Base-by-base conservation (phyloP, 1,284 basidiomycete genomes). In the Boletus smithii region DNA sequence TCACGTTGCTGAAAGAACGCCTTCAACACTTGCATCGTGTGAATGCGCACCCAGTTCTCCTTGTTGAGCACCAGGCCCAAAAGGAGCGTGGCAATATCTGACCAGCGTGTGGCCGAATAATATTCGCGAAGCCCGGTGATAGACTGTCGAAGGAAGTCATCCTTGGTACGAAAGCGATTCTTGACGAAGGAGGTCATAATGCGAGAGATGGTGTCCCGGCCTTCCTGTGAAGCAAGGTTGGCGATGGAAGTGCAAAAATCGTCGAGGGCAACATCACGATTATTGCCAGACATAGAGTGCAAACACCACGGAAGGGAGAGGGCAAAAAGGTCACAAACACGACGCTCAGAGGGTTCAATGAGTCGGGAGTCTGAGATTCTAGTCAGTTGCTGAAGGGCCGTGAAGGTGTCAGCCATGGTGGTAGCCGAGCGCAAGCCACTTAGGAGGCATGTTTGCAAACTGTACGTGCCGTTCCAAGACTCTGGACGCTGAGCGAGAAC, bases 141-240 rank as follows among this genome's bases (percentile, higher is more conserved):
- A 0, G 92, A 93, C 63, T 97, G 93, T 3, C 92, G 83, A 49
- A 95, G 78, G 67, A 97, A 93, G 66, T 97, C 94, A 48, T 97
- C 95, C 63, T 88, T 88, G 2, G 92, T 92, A 35, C 94, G 78
- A 75, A 97, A 97, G 36, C 91, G 87, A 18, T 77, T 75, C 66
- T 90, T 91, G 33, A 90, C 83, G 55, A 95, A 94, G 7, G 91
- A 95, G 2, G 78, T 86, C 79, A 95, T 88, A 57, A 97, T 87
- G 27, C 91, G 85, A 49, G 81, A 75, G 54, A 97, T 86, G 57
- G 87, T 89, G 10, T 81, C 76, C 42, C 83, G 79, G 33, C 83
- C 83, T 56, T 91, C 84, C 33, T 73, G 67, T 30, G 83, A 81
- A 2, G 94, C 92, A 20, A 95, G 75, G 8, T 65, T 67, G 27